Conservation (phyloP, 306 rosid species). For the Parietaria judaica region DNA sequence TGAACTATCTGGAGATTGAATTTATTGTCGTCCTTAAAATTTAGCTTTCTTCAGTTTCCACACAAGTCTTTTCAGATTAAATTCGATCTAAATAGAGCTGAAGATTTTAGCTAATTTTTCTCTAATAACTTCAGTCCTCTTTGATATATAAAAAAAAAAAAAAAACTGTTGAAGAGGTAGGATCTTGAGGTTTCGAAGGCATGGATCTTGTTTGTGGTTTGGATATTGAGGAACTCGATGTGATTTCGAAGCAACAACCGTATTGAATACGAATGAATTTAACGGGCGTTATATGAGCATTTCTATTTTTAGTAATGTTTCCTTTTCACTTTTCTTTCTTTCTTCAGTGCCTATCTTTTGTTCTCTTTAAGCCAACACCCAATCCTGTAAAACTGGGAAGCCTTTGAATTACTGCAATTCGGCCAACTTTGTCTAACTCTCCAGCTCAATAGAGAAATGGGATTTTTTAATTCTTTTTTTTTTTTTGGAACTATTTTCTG, state of each 20-base stretch:
- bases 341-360: not conserved
- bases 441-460: not conserved
- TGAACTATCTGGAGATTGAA: not conserved
- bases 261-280: slow-evolving; percentile 5
- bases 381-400: no score
- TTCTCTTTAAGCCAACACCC: no score
- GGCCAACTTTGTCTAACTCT: not conserved
- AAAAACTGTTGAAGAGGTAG: slow-evolving; percentile 5
- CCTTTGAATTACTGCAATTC: not conserved
- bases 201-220: slow-evolving; percentile 30
- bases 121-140: not conserved
- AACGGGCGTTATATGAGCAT: not conserved
- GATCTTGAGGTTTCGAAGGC: slow-evolving; percentile 19
- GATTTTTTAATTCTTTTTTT: not conserved
- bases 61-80: slow-evolving; percentile 4
- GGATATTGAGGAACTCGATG: slow-evolving; percentile 6
- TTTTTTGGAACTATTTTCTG: not conserved
- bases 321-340: not conserved
- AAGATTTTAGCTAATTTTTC: not conserved
- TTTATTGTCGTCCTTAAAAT: no score
- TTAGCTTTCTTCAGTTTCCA: no score
- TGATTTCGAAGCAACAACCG: not conserved
- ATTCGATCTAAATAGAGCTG: slow-evolving; percentile 28
- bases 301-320: slow-evolving; percentile 1
- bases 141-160: not conserved